Evolutionary conservation across 371 early-diverging fungal species (phyloP).

Genomic region (Fennellomyces sp.): DNA sequence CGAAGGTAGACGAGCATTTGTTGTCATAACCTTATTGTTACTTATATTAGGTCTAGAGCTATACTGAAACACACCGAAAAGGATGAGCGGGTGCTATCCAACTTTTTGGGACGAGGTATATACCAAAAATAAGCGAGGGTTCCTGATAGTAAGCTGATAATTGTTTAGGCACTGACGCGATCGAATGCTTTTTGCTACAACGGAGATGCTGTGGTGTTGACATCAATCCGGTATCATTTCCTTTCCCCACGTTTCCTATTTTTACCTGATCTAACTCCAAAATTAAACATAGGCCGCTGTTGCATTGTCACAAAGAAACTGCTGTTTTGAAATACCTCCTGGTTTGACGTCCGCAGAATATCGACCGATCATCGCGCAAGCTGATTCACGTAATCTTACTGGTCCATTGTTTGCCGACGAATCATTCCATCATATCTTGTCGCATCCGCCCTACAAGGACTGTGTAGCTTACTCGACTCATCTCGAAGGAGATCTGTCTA

Average conservation of each 20-base stretch:
- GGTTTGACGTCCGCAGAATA: slow-evolving; percentile 73
- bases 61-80: slow-evolving; percentile 74
- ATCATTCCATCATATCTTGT: slow-evolving; percentile 83
- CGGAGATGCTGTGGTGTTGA: slow-evolving; percentile 87
- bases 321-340: slow-evolving; percentile 80
- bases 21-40: neutral
- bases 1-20: slow-evolving; percentile 57
- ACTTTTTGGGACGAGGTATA: slow-evolving; percentile 86
- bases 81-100: slow-evolving; percentile 83
- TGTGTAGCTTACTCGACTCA: slow-evolving; percentile 80
- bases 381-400: slow-evolving; percentile 68
- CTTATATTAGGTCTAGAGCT: slow-evolving; percentile 46
- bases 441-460: slow-evolving; percentile 95
- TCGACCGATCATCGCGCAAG: slow-evolving; percentile 83
- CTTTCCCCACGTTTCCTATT: neutral
- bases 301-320: slow-evolving; percentile 82
- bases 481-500: slow-evolving; percentile 83
- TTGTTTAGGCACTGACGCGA: slow-evolving; percentile 78
- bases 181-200: slow-evolving; percentile 84
- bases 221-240: slow-evolving; percentile 75
- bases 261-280: neutral
- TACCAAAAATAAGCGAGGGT: neutral
- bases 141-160: neutral
- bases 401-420: slow-evolving; percentile 66
- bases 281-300: slow-evolving; percentile 82